Percentiles rank a stretch among this genome's conserved stretches.
These are phyloP conservation scores for Saccharum spontaneum DNA, from an alignment of 176 grass and related monocot genomes.

Conservation along the genomic window DNA sequence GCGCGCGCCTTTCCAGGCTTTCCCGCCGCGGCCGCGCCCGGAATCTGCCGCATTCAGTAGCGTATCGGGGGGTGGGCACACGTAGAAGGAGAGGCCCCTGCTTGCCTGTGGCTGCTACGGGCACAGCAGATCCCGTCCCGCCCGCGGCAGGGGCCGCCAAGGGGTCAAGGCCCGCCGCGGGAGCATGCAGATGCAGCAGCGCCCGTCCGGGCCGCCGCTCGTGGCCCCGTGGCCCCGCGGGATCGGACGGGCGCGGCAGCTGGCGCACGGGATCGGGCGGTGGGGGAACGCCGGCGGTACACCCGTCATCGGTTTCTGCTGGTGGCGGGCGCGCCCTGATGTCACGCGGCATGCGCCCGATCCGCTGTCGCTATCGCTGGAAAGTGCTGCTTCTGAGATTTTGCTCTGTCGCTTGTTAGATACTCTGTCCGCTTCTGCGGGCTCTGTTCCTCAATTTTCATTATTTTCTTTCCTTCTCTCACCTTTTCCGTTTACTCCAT, in stretches of 20 bases:
- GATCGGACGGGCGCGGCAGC: constrained; percentile 36
- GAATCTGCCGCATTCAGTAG: constrained; percentile 40
- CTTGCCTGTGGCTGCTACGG: background rate
- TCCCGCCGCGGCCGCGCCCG: background rate
- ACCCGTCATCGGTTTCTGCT: background rate
- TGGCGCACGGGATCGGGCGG: constrained; percentile 9
- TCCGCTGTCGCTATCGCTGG: constrained; percentile 53
- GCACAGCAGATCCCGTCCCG: constrained; percentile 32
- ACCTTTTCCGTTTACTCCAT: background rate
- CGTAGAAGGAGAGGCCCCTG: background rate
- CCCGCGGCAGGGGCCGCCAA: background rate
- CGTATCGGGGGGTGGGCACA: constrained; percentile 19
- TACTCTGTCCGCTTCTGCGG: constrained; percentile 34
- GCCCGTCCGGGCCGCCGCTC: background rate
- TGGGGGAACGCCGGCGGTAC: background rate
- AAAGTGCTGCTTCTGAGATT: constrained; percentile 62
- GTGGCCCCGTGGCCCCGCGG: background rate
- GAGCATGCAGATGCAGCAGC: background rate
- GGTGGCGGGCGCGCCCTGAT: background rate
- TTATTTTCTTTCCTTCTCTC: background rate
- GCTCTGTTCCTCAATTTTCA: background rate
- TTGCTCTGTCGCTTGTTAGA: constrained; percentile 43
- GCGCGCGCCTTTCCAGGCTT: constrained; percentile 2
- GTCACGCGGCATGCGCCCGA: constrained; percentile 54
- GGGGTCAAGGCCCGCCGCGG: no score